Base-by-base conservation (phyloP, 2,329 filamentous ascomycete genomes). In the Aureobasidium lini region DNA sequence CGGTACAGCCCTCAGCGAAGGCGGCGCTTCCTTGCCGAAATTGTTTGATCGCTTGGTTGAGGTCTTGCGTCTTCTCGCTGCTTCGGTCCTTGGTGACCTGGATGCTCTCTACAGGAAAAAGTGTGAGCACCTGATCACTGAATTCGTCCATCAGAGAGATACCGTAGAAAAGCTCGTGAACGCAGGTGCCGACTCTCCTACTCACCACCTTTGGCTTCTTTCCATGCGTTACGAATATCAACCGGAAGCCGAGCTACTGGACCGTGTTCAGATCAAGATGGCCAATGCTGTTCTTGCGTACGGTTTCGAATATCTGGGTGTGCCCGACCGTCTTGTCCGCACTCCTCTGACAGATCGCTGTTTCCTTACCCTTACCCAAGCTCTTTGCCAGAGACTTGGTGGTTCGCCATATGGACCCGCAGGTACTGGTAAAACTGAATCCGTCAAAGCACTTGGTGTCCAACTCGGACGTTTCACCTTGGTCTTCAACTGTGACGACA, bases 401-500 rank as follows among this genome's bases (percentile, higher is more conserved):
- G 94, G 95, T 57, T 99, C 95, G 50, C 94, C 94, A 0, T 99
- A 99, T 69, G 94, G 94, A 54, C 94, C 94, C 65, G 94, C 94
- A 61, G 94, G 94, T 79, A 99, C 94, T 46, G 94, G 94, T 72
- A 99, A 99, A 76, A 99, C 94, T 0, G 94, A 99, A 72, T 99
- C 94, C 1, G 94, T 99, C 72, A 99, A 99, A 75, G 94, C 94
- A 18, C 82, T 99, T 29, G 95, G 94, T 79, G 83, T 99, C 4
- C 92, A 99, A 72, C 85, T 99, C 58, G 95, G 94, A 71, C 87
- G 95, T 62, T 99, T 99, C 73, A 99, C 95, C 1, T 84, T 99
- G 29, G 95, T 99, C 31, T 99, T 99, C 79, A 99, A 95, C 74
- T 99, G 94, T 77, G 94, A 99, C 71, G 94, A 99, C 75, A 99